Evolutionary conservation across 1,284 basidiomycete species (phyloP), one percentile per base, ranked within the genome.

Genomic region (Uromyces viciae-fabae): DNA sequence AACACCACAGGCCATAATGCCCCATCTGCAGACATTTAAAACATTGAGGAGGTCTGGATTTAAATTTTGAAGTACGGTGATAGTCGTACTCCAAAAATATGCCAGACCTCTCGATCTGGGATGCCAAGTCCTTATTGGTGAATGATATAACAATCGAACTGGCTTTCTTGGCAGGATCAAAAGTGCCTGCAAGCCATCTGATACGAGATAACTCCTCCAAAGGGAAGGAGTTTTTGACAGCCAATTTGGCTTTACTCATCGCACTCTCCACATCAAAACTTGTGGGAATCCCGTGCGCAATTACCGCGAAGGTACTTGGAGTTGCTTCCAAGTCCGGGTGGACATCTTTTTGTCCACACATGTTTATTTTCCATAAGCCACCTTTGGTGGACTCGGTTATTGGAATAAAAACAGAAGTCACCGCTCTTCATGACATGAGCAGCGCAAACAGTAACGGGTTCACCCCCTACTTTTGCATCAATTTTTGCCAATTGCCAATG

Each of bases 21-120:
- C 56, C 49, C 56, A 74, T 56, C 19, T 25, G 3, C 3, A 74
- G 72, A n/a, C 49, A 74, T n/a, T 74, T 54, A 25, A 33, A 74
- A 52, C 52, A 74, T 33, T 56, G 49, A 7, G 52, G 36, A 0
- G 72, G 72, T 0, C 52, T 17, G 17, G 38, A 52, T 52, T 52
- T 56, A 38, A 52, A 73, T 33, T 73, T 73, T 11, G 46, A 22
- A 28, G n/a, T 33, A 22, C 66, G 36, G 42, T 42, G 66, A n/a
- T 43, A 42, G 8, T 69, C 22, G 22, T n/a, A 69, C 5, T 74
- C 31, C 31, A 56, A 25, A 36, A 56, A 74, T 7, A 74, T 14
- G 11, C 72, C 72, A 3, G 52, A 9, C 22, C 28, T 56, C 40
- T 58, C 28, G 4, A 56, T 38, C 31, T 33, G 22, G 9, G 11